phyloP scores from a whole-genome alignment of 2,329 filamentous ascomycete species.

The Helotiales sp. region DNA sequence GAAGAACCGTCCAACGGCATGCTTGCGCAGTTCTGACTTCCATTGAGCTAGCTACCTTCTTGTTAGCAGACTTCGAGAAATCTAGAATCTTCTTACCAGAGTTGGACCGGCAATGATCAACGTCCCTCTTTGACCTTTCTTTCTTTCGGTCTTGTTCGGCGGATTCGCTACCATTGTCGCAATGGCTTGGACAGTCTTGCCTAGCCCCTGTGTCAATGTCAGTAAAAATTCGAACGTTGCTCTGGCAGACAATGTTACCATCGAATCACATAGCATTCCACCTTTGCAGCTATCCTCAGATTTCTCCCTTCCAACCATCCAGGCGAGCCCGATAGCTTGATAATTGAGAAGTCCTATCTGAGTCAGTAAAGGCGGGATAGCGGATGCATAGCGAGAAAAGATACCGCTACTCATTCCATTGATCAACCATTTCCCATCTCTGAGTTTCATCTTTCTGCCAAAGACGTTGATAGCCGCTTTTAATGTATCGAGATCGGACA shows the following conservation, averaged over 20 bases:
- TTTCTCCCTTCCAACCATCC: neutral
- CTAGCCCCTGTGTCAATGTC: neutral
- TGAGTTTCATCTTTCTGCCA: neutral
- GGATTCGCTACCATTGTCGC: conserved; percentile 3
- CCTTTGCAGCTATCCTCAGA: neutral
- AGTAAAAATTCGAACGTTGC: neutral
- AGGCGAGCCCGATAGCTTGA: neutral
- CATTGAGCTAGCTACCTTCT: neutral
- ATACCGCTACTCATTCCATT: neutral
- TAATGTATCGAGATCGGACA: neutral
- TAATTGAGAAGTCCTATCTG: neutral
- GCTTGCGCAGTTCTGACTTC: neutral
- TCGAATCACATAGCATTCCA: neutral
- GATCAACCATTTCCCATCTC: neutral
- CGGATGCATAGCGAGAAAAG: too few relatives aligned
- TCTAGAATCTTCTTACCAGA: neutral
- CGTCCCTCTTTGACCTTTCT: neutral
- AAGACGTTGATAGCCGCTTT: neutral
- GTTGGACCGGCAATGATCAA: neutral
- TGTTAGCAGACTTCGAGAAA: neutral
- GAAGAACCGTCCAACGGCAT: neutral
- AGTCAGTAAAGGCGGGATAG: neutral
- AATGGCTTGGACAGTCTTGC: neutral
- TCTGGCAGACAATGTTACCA: neutral
- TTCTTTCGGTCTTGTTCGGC: neutral